Evolutionary conservation across 2,329 filamentous ascomycete species (phyloP).

Genomic region (Geosmithia flava): DNA sequence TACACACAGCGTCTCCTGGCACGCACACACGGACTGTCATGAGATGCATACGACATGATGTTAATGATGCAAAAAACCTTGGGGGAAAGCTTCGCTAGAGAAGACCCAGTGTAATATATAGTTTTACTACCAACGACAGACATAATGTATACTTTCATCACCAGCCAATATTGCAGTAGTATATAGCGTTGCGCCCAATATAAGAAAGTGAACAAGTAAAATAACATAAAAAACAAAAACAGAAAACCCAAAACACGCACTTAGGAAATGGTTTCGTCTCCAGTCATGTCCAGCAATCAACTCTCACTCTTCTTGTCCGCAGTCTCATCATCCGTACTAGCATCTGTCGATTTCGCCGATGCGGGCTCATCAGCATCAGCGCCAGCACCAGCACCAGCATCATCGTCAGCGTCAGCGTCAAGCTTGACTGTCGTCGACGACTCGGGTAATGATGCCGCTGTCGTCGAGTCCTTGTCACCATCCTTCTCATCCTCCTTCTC

Average conservation of each 20-base stretch:
- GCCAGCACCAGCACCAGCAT: too few relatives aligned
- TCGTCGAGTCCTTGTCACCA: not conserved
- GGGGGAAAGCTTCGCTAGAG: too few relatives aligned
- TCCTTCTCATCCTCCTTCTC: not conserved
- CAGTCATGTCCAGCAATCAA: not conserved
- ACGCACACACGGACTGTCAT: too few relatives aligned
- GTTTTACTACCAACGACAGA: not conserved
- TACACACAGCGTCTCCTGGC: too few relatives aligned
- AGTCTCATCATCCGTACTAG: conserved; percentile 2
- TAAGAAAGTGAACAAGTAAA: not conserved
- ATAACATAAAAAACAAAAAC: not conserved
- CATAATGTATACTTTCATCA: not conserved
- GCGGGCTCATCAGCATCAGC: conserved; percentile 2
- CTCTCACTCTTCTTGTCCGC: not conserved
- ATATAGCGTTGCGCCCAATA: not conserved
- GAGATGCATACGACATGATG: too few relatives aligned
- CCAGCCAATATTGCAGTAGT: not conserved
- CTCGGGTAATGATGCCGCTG: not conserved
- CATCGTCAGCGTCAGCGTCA: not conserved
- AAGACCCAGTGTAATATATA: too few relatives aligned
- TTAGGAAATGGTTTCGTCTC: not conserved
- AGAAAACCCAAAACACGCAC: not conserved
- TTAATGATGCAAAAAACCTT: too few relatives aligned
- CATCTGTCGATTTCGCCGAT: conserved; percentile 7
- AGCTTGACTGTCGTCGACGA: not conserved